phyloP scores from a whole-genome alignment of 1,284 basidiomycete genomes.

The Ganoderma lucidum region DNA sequence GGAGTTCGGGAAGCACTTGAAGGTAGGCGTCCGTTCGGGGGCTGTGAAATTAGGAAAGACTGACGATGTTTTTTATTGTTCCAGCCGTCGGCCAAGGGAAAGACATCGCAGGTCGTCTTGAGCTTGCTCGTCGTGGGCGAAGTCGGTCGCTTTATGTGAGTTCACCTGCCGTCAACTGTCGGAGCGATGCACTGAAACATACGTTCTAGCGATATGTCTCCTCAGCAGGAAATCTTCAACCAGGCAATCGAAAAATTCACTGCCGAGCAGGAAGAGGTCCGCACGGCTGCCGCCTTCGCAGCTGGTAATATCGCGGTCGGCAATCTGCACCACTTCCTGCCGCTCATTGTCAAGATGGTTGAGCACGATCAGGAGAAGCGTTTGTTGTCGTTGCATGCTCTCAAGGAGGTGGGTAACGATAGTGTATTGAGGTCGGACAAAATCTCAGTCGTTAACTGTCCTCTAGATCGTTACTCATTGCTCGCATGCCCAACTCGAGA shows the following conservation, averaged over 20 bases:
- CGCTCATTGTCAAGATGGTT: slow-evolving; percentile 84
- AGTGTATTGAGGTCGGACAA: background rate
- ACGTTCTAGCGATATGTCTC: slow-evolving; percentile 77
- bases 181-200: background rate
- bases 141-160: slow-evolving; percentile 87
- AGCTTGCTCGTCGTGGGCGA: slow-evolving; percentile 90
- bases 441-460: background rate
- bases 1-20: slow-evolving; percentile 81
- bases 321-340: slow-evolving; percentile 86
- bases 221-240: slow-evolving; percentile 78
- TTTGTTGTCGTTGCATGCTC: slow-evolving; percentile 86
- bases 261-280: slow-evolving; percentile 82
- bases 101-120: slow-evolving; percentile 75
- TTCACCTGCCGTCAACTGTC: slow-evolving; percentile 9
- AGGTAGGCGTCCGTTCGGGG: slow-evolving; percentile 51
- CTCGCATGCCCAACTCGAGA: slow-evolving; percentile 82
- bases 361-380: slow-evolving; percentile 82
- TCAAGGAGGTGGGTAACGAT: slow-evolving; percentile 79
- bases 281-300: slow-evolving; percentile 91
- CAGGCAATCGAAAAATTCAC: slow-evolving; percentile 79
- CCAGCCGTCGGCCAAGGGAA: slow-evolving; percentile 71
- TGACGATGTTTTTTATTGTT: slow-evolving; percentile 12
- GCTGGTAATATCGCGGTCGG: slow-evolving; percentile 97
- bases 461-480: slow-evolving; percentile 89
- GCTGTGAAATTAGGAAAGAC: too few relatives aligned